phyloP scores from a whole-genome alignment of 805 yeast species.

The Ogataea salicorniae region DNA sequence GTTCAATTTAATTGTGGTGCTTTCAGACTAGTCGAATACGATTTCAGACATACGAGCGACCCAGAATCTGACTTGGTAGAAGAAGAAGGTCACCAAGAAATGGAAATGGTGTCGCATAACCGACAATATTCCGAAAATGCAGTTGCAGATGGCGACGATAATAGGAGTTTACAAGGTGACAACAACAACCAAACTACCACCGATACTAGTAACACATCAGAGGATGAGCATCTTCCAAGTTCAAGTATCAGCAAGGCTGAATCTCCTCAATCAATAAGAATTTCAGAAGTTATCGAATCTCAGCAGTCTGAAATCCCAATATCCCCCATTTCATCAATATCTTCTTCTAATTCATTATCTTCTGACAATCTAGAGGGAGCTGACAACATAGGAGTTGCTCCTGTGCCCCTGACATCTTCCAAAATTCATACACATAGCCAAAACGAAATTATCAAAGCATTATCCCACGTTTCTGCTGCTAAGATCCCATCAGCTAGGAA shows the following conservation, averaged over 20 bases:
- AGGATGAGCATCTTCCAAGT: neutral
- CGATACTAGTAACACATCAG: too few relatives aligned
- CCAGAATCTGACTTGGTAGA: neutral
- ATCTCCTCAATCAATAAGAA: neutral
- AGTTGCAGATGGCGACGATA: neutral
- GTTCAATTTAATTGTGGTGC: conserved; percentile 51
- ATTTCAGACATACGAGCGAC: conserved; percentile 31
- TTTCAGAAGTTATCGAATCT: neutral
- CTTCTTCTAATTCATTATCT: conserved; percentile 13
- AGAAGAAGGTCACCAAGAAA: neutral
- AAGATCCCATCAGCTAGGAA: conserved; percentile 30
- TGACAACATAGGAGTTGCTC: conserved; percentile 2
- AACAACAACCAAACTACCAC: too few relatives aligned
- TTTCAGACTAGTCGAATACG: conserved; percentile 45
- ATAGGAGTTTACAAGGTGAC: too few relatives aligned
- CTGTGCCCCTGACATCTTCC: conserved; percentile 12
- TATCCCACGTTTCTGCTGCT: conserved; percentile 13
- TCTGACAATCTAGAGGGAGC: neutral
- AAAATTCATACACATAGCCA: neutral
- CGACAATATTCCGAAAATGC: neutral
- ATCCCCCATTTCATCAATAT: conserved; percentile 13
- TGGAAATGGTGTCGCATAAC: neutral
- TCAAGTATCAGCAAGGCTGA: neutral
- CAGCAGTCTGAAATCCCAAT: neutral
- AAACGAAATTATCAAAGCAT: neutral